Conservation (phyloP, 208 protist genomes). For the Trypanosoma rangeli region DNA sequence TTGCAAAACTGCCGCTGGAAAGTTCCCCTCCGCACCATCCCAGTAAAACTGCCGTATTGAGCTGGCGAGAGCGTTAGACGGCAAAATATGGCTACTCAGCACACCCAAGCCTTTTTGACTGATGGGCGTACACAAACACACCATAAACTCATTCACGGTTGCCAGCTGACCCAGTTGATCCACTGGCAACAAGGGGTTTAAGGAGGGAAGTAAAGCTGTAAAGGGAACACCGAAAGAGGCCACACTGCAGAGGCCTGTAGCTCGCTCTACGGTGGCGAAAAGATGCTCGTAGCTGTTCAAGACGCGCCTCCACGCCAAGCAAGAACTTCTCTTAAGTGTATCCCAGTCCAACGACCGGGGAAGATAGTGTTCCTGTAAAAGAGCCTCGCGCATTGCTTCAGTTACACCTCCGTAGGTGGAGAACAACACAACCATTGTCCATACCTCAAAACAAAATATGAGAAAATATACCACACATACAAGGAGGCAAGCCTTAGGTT, state of each 20-base stretch:
- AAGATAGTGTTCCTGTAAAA: background rate
- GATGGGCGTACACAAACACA: conserved; percentile 3
- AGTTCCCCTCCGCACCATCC: background rate
- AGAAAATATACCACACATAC: conserved; percentile 22
- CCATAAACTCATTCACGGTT: background rate
- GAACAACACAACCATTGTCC: conserved; percentile 9
- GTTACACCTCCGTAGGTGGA: background rate
- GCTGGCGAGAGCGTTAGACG: conserved; percentile 1
- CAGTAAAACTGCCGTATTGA: conserved; percentile 13
- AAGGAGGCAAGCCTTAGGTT: background rate
- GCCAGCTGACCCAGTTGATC: background rate
- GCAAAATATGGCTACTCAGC: conserved; percentile 5
- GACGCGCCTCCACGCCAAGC: conserved; percentile 9
- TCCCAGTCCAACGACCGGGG: background rate
- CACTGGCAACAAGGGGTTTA: conserved; percentile 6
- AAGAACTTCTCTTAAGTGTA: conserved; percentile 9
- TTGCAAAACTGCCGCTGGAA: conserved; percentile 1
- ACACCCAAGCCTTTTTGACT: background rate
- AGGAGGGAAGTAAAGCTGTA: conserved; percentile 2
- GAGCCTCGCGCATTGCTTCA: background rate
- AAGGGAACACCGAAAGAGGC: background rate
- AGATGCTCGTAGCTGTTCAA: conserved; percentile 6
- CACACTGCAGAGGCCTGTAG: conserved; percentile 21
- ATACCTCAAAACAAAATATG: conserved; percentile 23
- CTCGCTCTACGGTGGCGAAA: conserved; percentile 19